Evolutionary conservation across 164 flowering plant genomes (phyloP), one percentile per base, ranked within the genome.

Genomic region (Magnolia sinica): DNA sequence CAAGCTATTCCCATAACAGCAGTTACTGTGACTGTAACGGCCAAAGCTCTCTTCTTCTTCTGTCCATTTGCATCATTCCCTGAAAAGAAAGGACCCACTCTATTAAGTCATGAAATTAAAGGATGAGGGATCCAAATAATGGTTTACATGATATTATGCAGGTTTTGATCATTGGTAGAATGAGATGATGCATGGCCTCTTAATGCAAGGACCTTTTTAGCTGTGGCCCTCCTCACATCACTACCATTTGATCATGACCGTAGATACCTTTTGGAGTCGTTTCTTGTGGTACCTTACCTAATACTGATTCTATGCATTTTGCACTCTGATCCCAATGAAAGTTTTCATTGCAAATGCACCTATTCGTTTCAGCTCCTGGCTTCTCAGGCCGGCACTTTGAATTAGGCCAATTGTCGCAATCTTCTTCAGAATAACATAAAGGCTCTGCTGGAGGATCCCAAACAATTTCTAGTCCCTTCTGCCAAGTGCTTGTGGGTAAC

Each of bases 271-370:
- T 20, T 29, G 14, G 1, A 24, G 7, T 13, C 24, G 37, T 9
- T 24, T 1, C 4, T 19, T 7, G 8, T 14, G 8, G 23, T 23
- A 11, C 22, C 68, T 23, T 65, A 65, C 68, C 37, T 65, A 23
- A 8, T 65, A 2, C 11, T 8, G 68, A 24, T 65, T 20, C 37
- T 4, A 68, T 68, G 50, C 73, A 70, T 70, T 70, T 50, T 23
- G 1, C 16, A 20, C 0, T 50, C 1, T 6, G 22, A 72, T 72
- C 29, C 64, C 64, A 72, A 3, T 3, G 20, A 10, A 72, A 52
- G 19, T 72, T 52, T 52, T 1, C 18, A 72, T 52, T 52, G 63
- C 74, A 72, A 16, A 72, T 22, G 64, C 74, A 72, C 23, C 74
- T 72, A 3, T 52, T 13, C 2, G 19, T 51, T 23, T 45, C 37